These are phyloP conservation scores for Colletotrichum sp. DNA, from an alignment of 2,329 filamentous ascomycete genomes.

Conservation along the genomic window DNA sequence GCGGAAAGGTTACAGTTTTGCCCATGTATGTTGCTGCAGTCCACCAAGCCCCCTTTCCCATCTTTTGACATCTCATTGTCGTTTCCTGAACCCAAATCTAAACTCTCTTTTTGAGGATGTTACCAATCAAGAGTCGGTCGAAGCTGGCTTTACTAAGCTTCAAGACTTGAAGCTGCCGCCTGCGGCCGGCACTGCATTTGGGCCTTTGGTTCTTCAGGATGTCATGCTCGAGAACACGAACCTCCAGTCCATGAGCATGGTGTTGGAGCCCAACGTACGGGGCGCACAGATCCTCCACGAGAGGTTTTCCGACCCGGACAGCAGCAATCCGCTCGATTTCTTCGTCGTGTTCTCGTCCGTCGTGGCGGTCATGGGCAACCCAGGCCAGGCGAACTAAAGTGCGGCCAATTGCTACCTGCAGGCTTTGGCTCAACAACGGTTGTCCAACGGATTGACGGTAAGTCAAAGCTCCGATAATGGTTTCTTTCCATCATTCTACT, in stretches of 20 bases:
- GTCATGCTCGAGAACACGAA: slow-evolving; percentile 32
- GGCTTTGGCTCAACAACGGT: slow-evolving; percentile 37
- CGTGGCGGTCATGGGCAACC: slow-evolving; percentile 29
- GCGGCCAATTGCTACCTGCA: slow-evolving; percentile 49
- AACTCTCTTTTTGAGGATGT: not conserved
- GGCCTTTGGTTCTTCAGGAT: slow-evolving; percentile 49
- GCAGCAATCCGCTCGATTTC: slow-evolving; percentile 34
- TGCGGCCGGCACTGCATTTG: slow-evolving; percentile 46
- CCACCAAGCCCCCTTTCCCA: not conserved
- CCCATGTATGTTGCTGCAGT: not conserved
- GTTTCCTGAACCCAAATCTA: not conserved
- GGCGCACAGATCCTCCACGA: slow-evolving; percentile 34
- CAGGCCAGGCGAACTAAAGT: slow-evolving; percentile 46
- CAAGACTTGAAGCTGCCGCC: slow-evolving; percentile 26
- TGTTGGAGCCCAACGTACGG: slow-evolving; percentile 37
- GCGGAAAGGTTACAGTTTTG: slow-evolving; percentile 4
- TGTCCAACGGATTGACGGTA: slow-evolving; percentile 30
- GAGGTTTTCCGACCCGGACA: slow-evolving; percentile 26
- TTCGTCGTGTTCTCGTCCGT: slow-evolving; percentile 40
- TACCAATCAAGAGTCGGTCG: slow-evolving; percentile 18
- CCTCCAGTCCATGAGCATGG: slow-evolving; percentile 25
- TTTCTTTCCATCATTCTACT: not conserved
- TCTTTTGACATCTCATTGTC: no score
- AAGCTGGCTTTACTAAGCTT: slow-evolving; percentile 19
- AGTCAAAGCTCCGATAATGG: slow-evolving; percentile 11